phyloP scores from a whole-genome alignment of 2,329 filamentous ascomycete genomes.

The Gremmenia infestans region DNA sequence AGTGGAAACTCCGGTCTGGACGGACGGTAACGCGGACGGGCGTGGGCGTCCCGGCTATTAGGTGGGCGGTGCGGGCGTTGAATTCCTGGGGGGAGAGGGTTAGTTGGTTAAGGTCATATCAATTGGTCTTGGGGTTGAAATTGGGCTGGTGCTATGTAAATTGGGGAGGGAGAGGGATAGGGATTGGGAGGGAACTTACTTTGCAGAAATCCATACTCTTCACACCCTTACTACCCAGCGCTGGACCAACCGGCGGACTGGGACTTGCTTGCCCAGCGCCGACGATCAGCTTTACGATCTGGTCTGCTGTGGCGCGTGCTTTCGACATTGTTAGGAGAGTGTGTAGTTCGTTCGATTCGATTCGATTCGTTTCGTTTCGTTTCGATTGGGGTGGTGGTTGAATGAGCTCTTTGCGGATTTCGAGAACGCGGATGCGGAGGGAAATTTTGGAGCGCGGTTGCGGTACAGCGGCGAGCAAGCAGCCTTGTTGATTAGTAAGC shows the following conservation, averaged over 20 bases:
- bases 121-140: background rate
- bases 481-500: no score
- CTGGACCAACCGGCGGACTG: constrained; percentile 92
- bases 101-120: background rate
- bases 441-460: no score
- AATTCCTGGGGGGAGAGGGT: constrained; percentile 64
- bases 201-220: constrained; percentile 99
- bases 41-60: constrained; percentile 76
- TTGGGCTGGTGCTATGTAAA: background rate
- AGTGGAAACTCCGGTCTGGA: constrained; percentile 86
- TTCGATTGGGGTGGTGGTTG: no score
- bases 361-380: no score
- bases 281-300: constrained; percentile 95
- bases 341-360: no score
- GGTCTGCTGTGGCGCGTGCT: constrained; percentile 42
- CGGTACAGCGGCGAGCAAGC: no score
- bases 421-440: no score
- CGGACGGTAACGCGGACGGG: constrained; percentile 89
- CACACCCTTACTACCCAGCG: constrained; percentile 92
- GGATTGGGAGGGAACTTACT: constrained; percentile 44
- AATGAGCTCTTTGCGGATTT: no score
- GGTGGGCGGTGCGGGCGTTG: constrained; percentile 88
- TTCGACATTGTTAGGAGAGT: constrained; percentile 27
- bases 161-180: background rate
- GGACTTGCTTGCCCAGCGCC: constrained; percentile 93